Base-by-base conservation (phyloP, 768 basidiomycete genomes). In the Termitomyces sp. region DNA sequence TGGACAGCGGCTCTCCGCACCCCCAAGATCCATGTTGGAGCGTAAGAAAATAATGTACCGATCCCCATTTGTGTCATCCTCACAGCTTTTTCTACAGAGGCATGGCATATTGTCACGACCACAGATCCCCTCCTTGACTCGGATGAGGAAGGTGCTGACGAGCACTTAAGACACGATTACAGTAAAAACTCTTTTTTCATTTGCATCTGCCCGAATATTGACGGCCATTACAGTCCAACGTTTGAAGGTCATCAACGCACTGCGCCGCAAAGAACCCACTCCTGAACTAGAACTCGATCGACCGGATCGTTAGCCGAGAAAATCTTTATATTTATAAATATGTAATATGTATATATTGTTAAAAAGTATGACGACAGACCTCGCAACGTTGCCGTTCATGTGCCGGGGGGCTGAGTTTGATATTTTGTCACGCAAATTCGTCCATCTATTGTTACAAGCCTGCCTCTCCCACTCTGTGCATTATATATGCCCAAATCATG, bases 101-200 rank as follows among this genome's bases (percentile, higher is more conserved):
- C 89, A 15, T 91, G 86, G 86, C 82, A 87, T 63, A 76, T 80
- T 15, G 75, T 85, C 55, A 79, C 75, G 52, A 82, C 78, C 31
- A 80, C 82, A 38, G 89, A 91, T 64, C 85, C 89, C n/a, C 72
- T 91, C 30, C 70, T 76, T 50, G 87, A 90, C 68, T 91, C 89
- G 30, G 89, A 90, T 57, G 86, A 88, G 43, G 86, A 88, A 64
- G 70, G 73, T 48, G 77, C 74, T 14, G 86, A 90, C 63, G 85
- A 87, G 62, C 74, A 86, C 61, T 73, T 79, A 37, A 79, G 83
- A 33, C 71, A 79, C 47, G 89, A 90, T 62, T 89, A 87, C 62
- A 69, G 89, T 89, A 58, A 53, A 53, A 81, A 66, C 37, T 1
- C 30, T 26, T 51, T 15, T 17, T 28, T 19, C 51, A 37, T 19